Conservation (phyloP, 768 basidiomycete genomes). For the Termitomyces sp. region DNA sequence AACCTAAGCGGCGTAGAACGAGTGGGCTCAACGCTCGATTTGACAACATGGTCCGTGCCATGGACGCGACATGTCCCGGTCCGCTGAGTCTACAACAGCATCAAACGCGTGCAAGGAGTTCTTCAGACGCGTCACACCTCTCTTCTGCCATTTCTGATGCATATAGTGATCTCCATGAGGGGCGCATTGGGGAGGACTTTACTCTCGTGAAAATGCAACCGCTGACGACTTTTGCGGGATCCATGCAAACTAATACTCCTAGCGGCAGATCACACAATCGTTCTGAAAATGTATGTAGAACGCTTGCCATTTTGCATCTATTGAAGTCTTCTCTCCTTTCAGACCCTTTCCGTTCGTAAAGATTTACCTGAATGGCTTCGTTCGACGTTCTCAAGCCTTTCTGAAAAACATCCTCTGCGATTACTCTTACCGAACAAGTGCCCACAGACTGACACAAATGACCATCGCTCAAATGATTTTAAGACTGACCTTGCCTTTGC, state of each 20-base stretch:
- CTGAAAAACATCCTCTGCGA: constrained; percentile 41
- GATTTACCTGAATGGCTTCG: constrained; percentile 54
- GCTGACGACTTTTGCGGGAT: not conserved
- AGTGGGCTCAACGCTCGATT: constrained; percentile 52
- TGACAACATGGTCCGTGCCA: constrained; percentile 62
- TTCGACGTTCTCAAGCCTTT: constrained; percentile 43
- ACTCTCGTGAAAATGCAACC: constrained; percentile 37
- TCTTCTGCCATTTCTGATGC: not conserved
- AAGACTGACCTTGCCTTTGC: constrained; percentile 16
- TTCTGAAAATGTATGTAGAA: not conserved
- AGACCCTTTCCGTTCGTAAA: constrained; percentile 5
- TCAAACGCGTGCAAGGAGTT: constrained; percentile 33
- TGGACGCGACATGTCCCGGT: constrained; percentile 34
- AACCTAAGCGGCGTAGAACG: constrained; percentile 44
- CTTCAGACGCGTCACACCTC: constrained; percentile 27
- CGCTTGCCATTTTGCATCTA: not conserved
- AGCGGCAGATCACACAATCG: not conserved
- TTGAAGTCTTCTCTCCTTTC: not conserved
- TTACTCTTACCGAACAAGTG: constrained; percentile 26
- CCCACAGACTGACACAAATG: not conserved
- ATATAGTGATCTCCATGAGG: constrained; percentile 18
- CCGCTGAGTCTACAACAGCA: constrained; percentile 18
- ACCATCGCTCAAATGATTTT: not conserved
- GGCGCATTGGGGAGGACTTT: constrained; percentile 33
- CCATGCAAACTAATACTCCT: not conserved